These are phyloP conservation scores for Geotrichum restrictum DNA, from an alignment of 1,139 yeast genomes.

Conservation along the genomic window DNA sequence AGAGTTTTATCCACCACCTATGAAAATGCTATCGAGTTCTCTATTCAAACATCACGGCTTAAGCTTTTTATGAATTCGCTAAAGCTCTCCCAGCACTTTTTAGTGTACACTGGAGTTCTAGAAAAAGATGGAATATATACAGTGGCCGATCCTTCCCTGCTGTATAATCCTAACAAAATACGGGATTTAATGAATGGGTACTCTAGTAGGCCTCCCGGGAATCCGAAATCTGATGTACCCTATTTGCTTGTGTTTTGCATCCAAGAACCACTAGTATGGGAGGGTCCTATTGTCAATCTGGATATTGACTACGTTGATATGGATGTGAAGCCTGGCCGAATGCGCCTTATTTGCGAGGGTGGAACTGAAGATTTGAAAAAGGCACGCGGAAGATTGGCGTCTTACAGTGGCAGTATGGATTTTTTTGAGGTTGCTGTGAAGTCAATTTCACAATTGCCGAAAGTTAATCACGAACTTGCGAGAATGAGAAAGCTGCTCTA, in stretches of 20 bases:
- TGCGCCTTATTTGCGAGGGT: slow-evolving; percentile 67
- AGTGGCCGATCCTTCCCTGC: slow-evolving; percentile 60
- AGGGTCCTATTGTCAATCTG: slow-evolving; percentile 67
- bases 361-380: slow-evolving; percentile 48
- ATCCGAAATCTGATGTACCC: slow-evolving; percentile 44
- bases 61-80: slow-evolving; percentile 55
- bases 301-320: slow-evolving; percentile 42
- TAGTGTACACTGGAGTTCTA: slow-evolving; percentile 69
- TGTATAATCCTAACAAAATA: slow-evolving; percentile 42
- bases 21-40: slow-evolving; percentile 70
- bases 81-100: slow-evolving; percentile 65
- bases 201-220: slow-evolving; percentile 29
- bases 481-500: slow-evolving; percentile 65
- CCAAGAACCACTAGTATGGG: slow-evolving; percentile 85
- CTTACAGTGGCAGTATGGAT: slow-evolving; percentile 34
- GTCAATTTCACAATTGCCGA: slow-evolving; percentile 66
- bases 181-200: slow-evolving; percentile 39
- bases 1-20: slow-evolving; percentile 62
- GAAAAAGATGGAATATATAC: slow-evolving; percentile 74
- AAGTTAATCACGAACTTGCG: slow-evolving; percentile 70
- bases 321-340: slow-evolving; percentile 60
- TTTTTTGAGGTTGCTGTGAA: slow-evolving; percentile 52
- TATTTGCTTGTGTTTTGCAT: slow-evolving; percentile 76
- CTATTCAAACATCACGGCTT: slow-evolving; percentile 50
- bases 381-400: slow-evolving; percentile 42